phyloP scores from a whole-genome alignment of 176 grass and related monocot species.

The Triticum urartu region DNA sequence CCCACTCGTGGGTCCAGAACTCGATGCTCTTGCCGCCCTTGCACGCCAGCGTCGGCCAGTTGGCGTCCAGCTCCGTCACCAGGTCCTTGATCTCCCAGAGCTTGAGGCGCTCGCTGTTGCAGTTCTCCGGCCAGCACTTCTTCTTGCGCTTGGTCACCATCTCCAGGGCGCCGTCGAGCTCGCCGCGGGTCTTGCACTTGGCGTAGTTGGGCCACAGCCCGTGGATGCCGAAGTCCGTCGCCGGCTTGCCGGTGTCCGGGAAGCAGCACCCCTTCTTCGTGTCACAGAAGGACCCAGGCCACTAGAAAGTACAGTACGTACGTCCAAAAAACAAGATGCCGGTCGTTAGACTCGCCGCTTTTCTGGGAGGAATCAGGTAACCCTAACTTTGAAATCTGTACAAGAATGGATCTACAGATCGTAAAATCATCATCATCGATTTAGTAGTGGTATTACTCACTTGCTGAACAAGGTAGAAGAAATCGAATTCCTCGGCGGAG shows the following conservation, averaged over 20 bases:
- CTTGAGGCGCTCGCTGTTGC: conserved; percentile 18
- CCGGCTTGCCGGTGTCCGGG: conserved; percentile 58
- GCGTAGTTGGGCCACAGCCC: conserved; percentile 83
- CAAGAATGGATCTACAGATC: not conserved
- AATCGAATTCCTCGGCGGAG: conserved; percentile 62
- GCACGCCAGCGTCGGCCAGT: conserved; percentile 77
- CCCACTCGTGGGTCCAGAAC: conserved; percentile 89
- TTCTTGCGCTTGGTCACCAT: not conserved
- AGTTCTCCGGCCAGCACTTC: conserved; percentile 48
- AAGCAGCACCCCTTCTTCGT: conserved; percentile 56
- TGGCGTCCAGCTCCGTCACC: conserved; percentile 20
- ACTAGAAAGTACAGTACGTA: conserved; percentile 28
- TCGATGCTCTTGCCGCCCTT: conserved; percentile 32
- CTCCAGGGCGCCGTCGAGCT: not conserved
- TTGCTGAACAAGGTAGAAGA: conserved; percentile 95
- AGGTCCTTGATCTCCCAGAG: conserved; percentile 48
- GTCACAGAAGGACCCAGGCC: conserved; percentile 78
- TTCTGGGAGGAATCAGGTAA: not conserved
- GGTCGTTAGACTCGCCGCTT: not conserved
- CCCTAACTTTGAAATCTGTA: not conserved
- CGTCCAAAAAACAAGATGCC: not conserved
- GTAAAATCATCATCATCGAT: too few species aligned
- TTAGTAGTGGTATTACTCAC: not conserved
- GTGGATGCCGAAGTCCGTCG: conserved; percentile 71
- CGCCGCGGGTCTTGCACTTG: conserved; percentile 29